These are phyloP conservation scores for Aurantiochytrium sp. DNA, from an alignment of 108 stramenopile genomes.

Conservation along the genomic window DNA sequence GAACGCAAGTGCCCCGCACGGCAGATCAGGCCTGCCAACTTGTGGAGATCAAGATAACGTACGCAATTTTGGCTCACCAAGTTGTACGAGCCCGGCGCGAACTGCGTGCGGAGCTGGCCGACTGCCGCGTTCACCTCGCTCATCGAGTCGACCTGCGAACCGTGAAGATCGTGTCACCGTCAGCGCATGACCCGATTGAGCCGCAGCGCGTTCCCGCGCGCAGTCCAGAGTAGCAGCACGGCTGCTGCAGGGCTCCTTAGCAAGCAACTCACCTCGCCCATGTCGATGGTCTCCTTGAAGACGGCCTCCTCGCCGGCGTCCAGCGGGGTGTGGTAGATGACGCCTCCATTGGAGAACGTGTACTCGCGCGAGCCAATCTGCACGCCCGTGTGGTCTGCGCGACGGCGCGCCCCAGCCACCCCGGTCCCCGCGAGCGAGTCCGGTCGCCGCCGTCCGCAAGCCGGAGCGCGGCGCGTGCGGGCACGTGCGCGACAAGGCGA, in stretches of 20 bases:
- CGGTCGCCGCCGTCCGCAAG: too few species aligned
- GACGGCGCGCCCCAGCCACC: too few species aligned
- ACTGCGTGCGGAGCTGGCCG: neutral
- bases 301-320: neutral
- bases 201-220: too few species aligned
- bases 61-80: neutral
- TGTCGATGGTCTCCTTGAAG: slow-evolving; percentile 21
- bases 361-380: slow-evolving; percentile 3
- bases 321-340: neutral
- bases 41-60: neutral
- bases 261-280: neutral
- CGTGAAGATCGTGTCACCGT: too few species aligned
- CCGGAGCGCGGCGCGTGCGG: too few species aligned
- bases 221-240: too few species aligned
- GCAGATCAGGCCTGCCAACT: too few species aligned
- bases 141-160: neutral
- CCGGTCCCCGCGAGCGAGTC: too few species aligned
- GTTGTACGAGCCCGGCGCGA: neutral
- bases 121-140: slow-evolving; percentile 12
- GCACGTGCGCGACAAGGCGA: too few species aligned
- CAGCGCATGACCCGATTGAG: too few species aligned
- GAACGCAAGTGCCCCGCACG: too few species aligned
- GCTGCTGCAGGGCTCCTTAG: too few species aligned
- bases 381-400: slow-evolving; percentile 14
- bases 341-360: slow-evolving; percentile 18